Base-by-base conservation (phyloP, 148 eudicot genomes). In the Drosera capensis region DNA sequence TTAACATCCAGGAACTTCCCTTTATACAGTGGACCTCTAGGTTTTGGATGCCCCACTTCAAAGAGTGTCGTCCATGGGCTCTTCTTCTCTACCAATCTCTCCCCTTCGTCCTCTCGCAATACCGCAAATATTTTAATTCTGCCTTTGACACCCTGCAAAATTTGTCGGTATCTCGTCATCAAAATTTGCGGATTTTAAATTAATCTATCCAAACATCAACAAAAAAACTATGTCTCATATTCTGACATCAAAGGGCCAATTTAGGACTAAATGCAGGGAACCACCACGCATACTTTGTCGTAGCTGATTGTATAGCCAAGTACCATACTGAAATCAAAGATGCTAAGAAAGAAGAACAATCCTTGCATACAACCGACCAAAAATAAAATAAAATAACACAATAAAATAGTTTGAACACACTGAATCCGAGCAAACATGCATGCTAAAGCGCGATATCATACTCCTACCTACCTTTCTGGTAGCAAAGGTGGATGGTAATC, bases 1-100 rank as follows among this genome's bases (percentile, higher is more conserved):
- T 84, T 51, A 1, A 61, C 87, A 56, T 90, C 97, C 48, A 90
- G 43, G 52, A 90, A 65, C 65, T 80, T 90, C 52, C 95, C 95
- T 72, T 84, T 80, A 25, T 44, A 51, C 17, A 57, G 68, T 0
- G 79, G 79, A 17, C 71, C 65, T 64, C 61, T 84, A 3, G 82
- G 52, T 54, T 93, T 71, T 3, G 95, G 97, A 56, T 84, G 87
- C 68, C 78, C 85, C 20, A 84, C 97, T 29, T 90, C 69, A 57
- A 90, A 84, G 13, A 90, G 51, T 5, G 82, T 21, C 14, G 68
- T 64, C 93, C 95, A 84, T 25, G 66, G 36, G 23, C 41, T 75
- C 71, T 80, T 84, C 67, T 74, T 90, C 47, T 77, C 73, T 30
- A 62, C 53, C 3, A 73, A 48, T 9, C 61, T 72, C 34, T 74